These are phyloP conservation scores for Abortiporus biennis DNA, from an alignment of 1,284 basidiomycete genomes.

Conservation along the genomic window DNA sequence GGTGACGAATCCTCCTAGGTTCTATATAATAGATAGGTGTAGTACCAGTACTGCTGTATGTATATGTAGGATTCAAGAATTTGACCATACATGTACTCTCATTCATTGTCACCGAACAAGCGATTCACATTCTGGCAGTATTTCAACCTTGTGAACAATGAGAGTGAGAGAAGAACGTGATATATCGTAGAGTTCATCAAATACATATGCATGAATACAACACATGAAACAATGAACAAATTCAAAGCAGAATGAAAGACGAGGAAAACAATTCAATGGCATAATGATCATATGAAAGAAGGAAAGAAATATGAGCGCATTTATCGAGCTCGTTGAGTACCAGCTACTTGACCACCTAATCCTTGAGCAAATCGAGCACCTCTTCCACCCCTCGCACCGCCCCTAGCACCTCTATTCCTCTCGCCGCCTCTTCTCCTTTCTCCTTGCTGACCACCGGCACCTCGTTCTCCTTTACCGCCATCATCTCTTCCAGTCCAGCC, in stretches of 20 bases:
- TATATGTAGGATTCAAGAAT: too few species aligned
- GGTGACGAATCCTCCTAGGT: not conserved
- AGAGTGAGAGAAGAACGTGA: too few species aligned
- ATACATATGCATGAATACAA: not conserved
- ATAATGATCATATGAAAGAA: slow-evolving; percentile 4
- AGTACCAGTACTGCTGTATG: too few species aligned
- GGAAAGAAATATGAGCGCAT: slow-evolving; percentile 4
- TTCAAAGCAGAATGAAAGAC: not conserved
- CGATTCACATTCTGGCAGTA: too few species aligned
- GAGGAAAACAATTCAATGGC: slow-evolving; percentile 2
- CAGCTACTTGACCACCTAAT: slow-evolving; percentile 70
- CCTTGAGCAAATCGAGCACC: slow-evolving; percentile 76
- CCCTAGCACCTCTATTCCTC: slow-evolving; percentile 45
- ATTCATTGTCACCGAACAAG: too few species aligned
- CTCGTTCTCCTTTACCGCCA: slow-evolving; percentile 69
- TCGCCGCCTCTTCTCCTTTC: slow-evolving; percentile 70
- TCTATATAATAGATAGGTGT: not conserved
- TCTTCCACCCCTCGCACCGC: slow-evolving; percentile 57
- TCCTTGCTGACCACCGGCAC: slow-evolving; percentile 68
- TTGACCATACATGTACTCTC: too few species aligned
- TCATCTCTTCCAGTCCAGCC: slow-evolving; percentile 69
- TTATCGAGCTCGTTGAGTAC: slow-evolving; percentile 25
- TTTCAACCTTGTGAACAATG: too few species aligned
- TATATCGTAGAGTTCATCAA: not conserved
- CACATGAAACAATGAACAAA: not conserved